These are phyloP conservation scores for Pelargonium nanum DNA, from an alignment of 345 rosid species.

Conservation along the genomic window DNA sequence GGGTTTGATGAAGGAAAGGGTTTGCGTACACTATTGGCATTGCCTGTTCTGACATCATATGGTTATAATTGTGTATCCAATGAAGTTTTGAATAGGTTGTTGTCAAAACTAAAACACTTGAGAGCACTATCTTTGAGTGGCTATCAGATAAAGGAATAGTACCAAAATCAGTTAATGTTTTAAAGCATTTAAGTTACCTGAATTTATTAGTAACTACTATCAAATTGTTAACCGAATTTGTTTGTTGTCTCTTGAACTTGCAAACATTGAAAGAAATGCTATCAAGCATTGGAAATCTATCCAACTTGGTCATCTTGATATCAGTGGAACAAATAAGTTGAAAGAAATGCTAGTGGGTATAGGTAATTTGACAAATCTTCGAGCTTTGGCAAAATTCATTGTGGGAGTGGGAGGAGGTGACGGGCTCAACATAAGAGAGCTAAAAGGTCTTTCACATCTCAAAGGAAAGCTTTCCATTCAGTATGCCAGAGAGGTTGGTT, in stretches of 20 bases:
- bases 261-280: constrained; percentile 4
- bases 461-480: constrained; percentile 2
- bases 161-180: constrained; percentile 7
- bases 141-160: constrained; percentile 3
- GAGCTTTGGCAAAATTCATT: neutral
- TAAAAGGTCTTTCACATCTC: neutral
- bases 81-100: constrained; percentile 1
- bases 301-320: neutral
- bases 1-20: neutral
- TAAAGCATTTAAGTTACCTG: constrained; percentile 13
- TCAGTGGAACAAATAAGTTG: neutral
- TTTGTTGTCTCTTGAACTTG: constrained; percentile 9
- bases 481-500: constrained; percentile 4
- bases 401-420: neutral
- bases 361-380: neutral
- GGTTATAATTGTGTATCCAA: neutral
- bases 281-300: neutral
- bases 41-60: neutral
- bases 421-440: neutral
- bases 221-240: constrained; percentile 9
- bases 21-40: constrained; percentile 16
- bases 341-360: neutral
- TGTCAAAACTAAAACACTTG: constrained; percentile 9
- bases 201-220: constrained; percentile 8
- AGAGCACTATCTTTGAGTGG: constrained; percentile 13